Base-by-base conservation (phyloP, 345 rosid genomes). In the Erysimum cheiranthoides region DNA sequence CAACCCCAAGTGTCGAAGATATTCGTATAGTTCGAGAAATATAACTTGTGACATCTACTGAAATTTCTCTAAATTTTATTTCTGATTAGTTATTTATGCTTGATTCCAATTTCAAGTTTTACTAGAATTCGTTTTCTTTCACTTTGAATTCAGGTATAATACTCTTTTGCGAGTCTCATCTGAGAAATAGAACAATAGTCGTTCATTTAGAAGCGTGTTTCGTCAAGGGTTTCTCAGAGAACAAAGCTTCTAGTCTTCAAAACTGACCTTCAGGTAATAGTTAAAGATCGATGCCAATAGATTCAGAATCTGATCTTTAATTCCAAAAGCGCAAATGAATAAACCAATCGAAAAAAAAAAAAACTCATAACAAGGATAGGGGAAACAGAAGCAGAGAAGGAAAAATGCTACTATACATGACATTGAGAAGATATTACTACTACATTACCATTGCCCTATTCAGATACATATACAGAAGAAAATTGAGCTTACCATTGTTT, bases 401-500 rank as follows among this genome's bases (percentile, higher is more conserved):
- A 43, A 61, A 70, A 76, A 10, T 68, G 75, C 65, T 64, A 17
- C 56, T 50, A 77, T 71, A 71, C 76, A 71, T 36, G 53, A 70
- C 54, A 65, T 2, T 54, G 54, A 77, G 76, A 77, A 70, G 66
- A 63, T 43, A 50, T 34, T 51, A 75, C 56, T 63, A 73, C 61
- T 28, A 45, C 72, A 63, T 56, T 17, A 77, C 60, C 52, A 66
- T 62, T 43, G 61, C 43, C 75, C 71, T 64, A 70, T 56, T 54
- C 64, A 31, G 27, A 75, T 45, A 57, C 61, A 77, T 77, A 70
- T 77, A 77, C 80, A 77, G 16, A 77, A 54, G 71, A 39, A 69
- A 70, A 65, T 31, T 71, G 73, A 64, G 67, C 45, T 65, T 56
- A 17, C 53, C 70, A 69, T 35, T 62, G 75, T 70, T 38, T 61